Conservation (phyloP, 2,329 filamentous ascomycete species). For the Curvularia hawaiiensis region DNA sequence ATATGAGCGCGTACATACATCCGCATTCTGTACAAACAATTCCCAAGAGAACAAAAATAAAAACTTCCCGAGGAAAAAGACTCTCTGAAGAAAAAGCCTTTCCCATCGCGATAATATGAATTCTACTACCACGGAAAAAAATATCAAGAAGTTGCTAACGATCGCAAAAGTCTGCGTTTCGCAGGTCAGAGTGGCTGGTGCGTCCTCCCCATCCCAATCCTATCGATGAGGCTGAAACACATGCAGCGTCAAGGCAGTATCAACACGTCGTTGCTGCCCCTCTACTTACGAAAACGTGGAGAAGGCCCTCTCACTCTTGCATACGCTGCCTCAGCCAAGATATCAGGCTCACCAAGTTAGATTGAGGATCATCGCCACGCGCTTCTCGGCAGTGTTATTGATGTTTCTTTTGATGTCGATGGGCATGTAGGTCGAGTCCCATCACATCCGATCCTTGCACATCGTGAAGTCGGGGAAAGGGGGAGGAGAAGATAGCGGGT, state of each 20-base stretch:
- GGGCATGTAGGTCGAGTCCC: not conserved
- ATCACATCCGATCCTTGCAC: not conserved
- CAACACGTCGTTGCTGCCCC: slow-evolving; percentile 7
- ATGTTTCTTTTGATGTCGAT: not conserved
- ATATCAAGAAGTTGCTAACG: not conserved
- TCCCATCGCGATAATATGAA: not conserved
- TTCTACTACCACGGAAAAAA: not conserved
- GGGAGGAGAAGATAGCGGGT: not conserved
- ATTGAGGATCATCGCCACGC: not conserved
- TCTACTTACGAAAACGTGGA: slow-evolving; percentile 7
- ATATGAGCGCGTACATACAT: not conserved
- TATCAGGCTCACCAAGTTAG: slow-evolving; percentile 3
- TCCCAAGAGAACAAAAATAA: not conserved
- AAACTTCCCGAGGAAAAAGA: not conserved
- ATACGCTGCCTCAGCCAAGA: slow-evolving; percentile 26
- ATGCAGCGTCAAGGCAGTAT: slow-evolving; percentile 12
- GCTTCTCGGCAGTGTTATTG: not conserved
- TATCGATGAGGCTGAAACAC: slow-evolving; percentile 13
- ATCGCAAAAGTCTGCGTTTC: not conserved
- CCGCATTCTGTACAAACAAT: not conserved
- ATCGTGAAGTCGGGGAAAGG: not conserved
- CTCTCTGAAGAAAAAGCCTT: not conserved
- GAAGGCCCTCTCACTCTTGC: slow-evolving; percentile 20
- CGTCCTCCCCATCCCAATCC: not conserved
- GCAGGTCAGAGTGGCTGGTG: not conserved